Conservation (phyloP, 805 yeast genomes). For the Monosporozyma solicola region DNA sequence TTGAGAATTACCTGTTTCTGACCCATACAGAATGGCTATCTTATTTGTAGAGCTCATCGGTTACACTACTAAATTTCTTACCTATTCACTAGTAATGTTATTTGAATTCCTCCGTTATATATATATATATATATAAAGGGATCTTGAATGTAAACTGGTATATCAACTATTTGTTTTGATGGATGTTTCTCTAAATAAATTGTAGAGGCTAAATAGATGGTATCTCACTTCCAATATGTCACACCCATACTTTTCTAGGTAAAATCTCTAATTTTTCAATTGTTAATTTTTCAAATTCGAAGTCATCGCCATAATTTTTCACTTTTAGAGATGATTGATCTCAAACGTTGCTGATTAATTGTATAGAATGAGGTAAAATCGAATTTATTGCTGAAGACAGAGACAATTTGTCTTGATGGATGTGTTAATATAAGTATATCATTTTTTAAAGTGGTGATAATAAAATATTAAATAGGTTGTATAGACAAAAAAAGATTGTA, state of each 20-base stretch:
- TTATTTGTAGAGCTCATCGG: slow-evolving; percentile 8
- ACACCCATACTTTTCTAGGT: neutral
- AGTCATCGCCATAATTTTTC: neutral
- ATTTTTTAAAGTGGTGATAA: neutral
- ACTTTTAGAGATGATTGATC: neutral
- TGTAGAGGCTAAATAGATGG: neutral
- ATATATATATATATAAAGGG: neutral
- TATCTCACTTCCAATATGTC: neutral
- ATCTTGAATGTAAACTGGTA: neutral
- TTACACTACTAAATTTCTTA: neutral
- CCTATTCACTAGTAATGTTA: neutral
- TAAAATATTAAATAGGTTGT: neutral
- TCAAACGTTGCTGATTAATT: neutral
- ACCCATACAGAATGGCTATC: slow-evolving; percentile 69
- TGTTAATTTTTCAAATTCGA: neutral
- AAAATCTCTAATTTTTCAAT: neutral
- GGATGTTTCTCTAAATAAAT: neutral
- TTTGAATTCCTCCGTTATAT: neutral
- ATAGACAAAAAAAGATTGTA: neutral
- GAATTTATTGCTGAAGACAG: neutral
- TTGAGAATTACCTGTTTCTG: slow-evolving; percentile 88
- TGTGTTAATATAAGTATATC: neutral
- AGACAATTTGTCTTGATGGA: neutral
- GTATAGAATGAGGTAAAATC: neutral
- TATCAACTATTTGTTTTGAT: neutral